phyloP scores from a whole-genome alignment of 1,139 yeast species.

The Saccharomyces pastorianus region DNA sequence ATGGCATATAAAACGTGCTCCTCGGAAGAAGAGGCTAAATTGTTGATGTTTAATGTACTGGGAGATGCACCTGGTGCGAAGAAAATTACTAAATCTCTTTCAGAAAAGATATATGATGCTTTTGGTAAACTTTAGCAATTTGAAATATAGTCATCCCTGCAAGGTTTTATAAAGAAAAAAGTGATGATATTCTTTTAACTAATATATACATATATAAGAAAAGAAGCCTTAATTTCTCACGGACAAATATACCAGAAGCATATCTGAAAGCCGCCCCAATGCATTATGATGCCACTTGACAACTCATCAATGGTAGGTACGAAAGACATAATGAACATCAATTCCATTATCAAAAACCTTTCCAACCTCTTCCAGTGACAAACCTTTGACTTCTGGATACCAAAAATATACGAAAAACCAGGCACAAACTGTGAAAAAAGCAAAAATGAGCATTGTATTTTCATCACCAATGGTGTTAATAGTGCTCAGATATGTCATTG shows the following conservation, averaged over 20 bases:
- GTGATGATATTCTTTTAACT: neutral
- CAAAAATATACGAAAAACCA: slow-evolving; percentile 37
- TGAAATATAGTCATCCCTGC: neutral
- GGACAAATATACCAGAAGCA: neutral
- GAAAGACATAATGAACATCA: slow-evolving; percentile 32
- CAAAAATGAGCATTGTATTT: slow-evolving; percentile 36
- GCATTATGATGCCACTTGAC: neutral
- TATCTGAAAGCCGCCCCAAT: neutral
- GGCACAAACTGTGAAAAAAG: slow-evolving; percentile 32
- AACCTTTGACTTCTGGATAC: slow-evolving; percentile 44
- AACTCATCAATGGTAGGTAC: slow-evolving; percentile 22
- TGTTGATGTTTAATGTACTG: slow-evolving; percentile 40
- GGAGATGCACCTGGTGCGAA: slow-evolving; percentile 51
- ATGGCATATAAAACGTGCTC: slow-evolving; percentile 35
- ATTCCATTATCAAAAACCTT: slow-evolving; percentile 37
- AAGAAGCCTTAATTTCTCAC: neutral
- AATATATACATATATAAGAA: neutral
- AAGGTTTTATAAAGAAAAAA: neutral
- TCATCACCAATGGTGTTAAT: slow-evolving; percentile 30
- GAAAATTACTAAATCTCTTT: slow-evolving; percentile 50
- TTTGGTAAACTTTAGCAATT: slow-evolving; percentile 41
- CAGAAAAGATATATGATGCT: slow-evolving; percentile 51
- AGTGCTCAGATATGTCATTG: slow-evolving; percentile 36
- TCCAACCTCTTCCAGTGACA: slow-evolving; percentile 40
- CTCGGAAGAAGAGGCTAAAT: slow-evolving; percentile 34